Evolutionary conservation across 768 basidiomycete genomes (phyloP), one percentile per base, ranked within the genome.

Genomic region (Boletus reticuloceps): DNA sequence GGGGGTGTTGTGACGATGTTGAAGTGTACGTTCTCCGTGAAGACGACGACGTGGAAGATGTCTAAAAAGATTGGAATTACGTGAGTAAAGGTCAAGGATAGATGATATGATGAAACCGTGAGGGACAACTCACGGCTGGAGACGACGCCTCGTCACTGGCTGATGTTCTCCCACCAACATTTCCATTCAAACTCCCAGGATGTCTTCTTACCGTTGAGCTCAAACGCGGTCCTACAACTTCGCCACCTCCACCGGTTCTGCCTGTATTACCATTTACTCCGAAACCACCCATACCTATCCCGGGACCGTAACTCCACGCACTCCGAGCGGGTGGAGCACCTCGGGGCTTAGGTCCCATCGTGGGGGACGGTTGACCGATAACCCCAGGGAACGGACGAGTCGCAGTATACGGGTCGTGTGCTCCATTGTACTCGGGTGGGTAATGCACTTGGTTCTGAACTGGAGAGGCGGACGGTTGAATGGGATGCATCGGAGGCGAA

Each of bases 11-110:
- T 61, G 89, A 89, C 6, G 86, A 77, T 1, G 81, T 82, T 34
- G 89, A 90, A 2, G 88, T 88, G 59, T 81, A 89, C 7, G 88
- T 89, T 58, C 83, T 80, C 38, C 86, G 81, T 38, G 91, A 92
- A 1, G 89, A 90, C 0, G 89, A 91, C 7, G 91, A 91, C 2
- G 84, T 85, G 7, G 86, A 87, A 44, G 89, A 90, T 31, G 88
- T 90, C 88, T 83, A 59, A 38, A 50, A 54, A 48, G n/a, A 75
- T 47, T 22, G 12, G n/a, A 5, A 32, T 55, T 7, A 6, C 47
- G 51, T 64, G 51, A 64, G 58, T 54, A 43, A 45, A 41, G 6
- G 47, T 27, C 31, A 20, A n/a, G 16, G 29, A 34, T 36, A 14
- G 12, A 32, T 39, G 37, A 39, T 36, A 25, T 12, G 29, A 40